Evolutionary conservation across 768 basidiomycete genomes (phyloP), one percentile per base, ranked within the genome.

Genomic region (Serpula lacrymans): DNA sequence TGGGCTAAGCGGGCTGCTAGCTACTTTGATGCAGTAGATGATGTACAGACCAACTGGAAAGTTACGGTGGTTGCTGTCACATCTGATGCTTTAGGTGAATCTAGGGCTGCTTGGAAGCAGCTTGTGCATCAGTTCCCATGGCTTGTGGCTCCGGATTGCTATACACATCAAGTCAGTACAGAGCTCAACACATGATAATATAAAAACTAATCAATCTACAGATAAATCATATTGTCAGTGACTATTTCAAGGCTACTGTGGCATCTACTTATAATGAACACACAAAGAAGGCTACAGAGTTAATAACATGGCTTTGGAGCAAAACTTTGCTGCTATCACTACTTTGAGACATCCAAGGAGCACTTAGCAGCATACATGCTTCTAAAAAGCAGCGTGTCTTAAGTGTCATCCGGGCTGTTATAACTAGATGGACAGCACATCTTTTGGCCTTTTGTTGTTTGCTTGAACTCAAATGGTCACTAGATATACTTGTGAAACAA

Each of bases 361-460:
- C 30, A 13, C 17, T 41, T 16, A 41, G 34, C 34, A 21, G 13
- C n/a, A 33, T 11, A 13, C 26, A 30, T 20, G 25, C 27, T 11
- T 31, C 39, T 18, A 4, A 5, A 17, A 8, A 25, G 10, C 12
- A 39, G 6, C 9, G n/a, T n/a, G 30, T 41, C 25, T 31, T 41
- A 16, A 32, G 22, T 33, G 50, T 69, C 10, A 62, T 69, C 16
- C 49, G 51, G 7, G 57, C 64, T n/a, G 59, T 65, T 17, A 42
- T 62, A 12, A 64, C 65, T 16, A 39, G 58, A 14, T 68, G 66
- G 65, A 68, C 65, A 9, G 47, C 63, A 28, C 63, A 67, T 46
- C 62, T 56, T 29, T 38, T 55, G 18, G 60, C 65, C 9, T 67
- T 53, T 41, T 16, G 44, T 7, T 49, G 57, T 7, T 53, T 69